Base-by-base conservation (phyloP, 805 yeast genomes). In the Lachancea meyersii region DNA sequence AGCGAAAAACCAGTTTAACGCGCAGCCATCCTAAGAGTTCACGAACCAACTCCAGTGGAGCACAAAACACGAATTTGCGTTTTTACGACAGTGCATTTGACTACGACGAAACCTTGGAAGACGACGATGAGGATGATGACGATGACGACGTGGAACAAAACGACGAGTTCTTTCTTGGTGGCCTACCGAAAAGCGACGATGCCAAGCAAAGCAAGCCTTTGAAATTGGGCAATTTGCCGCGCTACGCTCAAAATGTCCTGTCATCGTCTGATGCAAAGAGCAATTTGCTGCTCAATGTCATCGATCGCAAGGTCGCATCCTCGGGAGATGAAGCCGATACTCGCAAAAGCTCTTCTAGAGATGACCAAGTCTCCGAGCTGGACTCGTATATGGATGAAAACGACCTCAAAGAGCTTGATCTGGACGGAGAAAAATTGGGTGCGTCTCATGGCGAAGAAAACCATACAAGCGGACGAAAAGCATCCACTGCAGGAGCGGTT, bases 91-190 rank as follows among this genome's bases (percentile, higher is more conserved):
- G 35, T 13, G 42, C 37, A 16, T 35, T 46, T 20, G 31, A 60
- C 40, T 59, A 56, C 38, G 60, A 59, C 43, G 61, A 57, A 24
- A 53, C 51, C 37, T 38, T 58, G 3, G 63, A 58, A 17, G 61
- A 58, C 38, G 61, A 59, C 43, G 61, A 55, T 38, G 47, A 57
- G 7, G 64, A 58, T 17, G 64, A 60, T 16, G 62, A 57, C 27
- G 63, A 60, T 26, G 65, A 61, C 13, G 66, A 61, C 18, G 63
- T 54, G 11, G 62, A 57, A 5, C 44, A 45, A 10, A 63, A 60
- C 17, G 61, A 58, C 5, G 60, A 53, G 31, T 31, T 35, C 30
- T 41, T 41, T 22, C 36, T 35, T 14, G 37, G 39, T n/a, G 33
- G 39, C 18, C 22, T 24, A 13, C 30, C 36, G 7, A 35, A 16